A percentile compares a stretch with the other conserved stretches of the same genome.
phyloP scores from a whole-genome alignment of 2,329 filamentous ascomycete genomes.

The Xylariales sp. region DNA sequence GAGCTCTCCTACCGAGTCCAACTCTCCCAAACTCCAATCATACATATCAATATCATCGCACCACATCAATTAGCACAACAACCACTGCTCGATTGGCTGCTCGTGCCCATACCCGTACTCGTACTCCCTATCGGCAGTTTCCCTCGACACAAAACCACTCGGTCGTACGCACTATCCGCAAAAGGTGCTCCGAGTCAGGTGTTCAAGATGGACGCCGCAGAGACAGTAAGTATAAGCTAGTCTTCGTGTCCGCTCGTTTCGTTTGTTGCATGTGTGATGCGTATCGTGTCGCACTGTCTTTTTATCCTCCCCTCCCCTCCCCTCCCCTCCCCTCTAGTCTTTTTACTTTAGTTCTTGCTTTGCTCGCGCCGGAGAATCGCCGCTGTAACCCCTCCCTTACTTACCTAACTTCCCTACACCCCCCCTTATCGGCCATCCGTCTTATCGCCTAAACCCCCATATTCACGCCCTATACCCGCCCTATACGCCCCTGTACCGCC shows the following conservation, averaged over 20 bases:
- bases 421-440: neutral
- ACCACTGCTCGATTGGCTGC: neutral
- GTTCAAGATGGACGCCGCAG: conserved; percentile 39
- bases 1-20: conserved; percentile 7
- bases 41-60: conserved; percentile 4
- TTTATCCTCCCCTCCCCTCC: neutral
- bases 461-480: neutral
- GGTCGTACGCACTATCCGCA: neutral
- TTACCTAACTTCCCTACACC: neutral
- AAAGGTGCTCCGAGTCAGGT: conserved; percentile 18
- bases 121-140: neutral
- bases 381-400: neutral
- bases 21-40: conserved; percentile 25
- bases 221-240: conserved; percentile 31
- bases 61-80: conserved; percentile 16
- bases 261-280: conserved; percentile 4
- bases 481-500: neutral
- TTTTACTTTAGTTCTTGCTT: conserved; percentile 1
- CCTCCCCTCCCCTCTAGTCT: neutral
- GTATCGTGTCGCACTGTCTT: conserved; percentile 25
- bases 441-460: conserved; percentile 2
- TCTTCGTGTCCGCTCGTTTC: conserved; percentile 7
- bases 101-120: neutral
- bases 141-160: conserved; percentile 5
- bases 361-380: conserved; percentile 5